Percentiles rank a stretch among this genome's conserved stretches.
Conservation (phyloP, 163 green algal species). For the Scenedesmus sp. region DNA sequence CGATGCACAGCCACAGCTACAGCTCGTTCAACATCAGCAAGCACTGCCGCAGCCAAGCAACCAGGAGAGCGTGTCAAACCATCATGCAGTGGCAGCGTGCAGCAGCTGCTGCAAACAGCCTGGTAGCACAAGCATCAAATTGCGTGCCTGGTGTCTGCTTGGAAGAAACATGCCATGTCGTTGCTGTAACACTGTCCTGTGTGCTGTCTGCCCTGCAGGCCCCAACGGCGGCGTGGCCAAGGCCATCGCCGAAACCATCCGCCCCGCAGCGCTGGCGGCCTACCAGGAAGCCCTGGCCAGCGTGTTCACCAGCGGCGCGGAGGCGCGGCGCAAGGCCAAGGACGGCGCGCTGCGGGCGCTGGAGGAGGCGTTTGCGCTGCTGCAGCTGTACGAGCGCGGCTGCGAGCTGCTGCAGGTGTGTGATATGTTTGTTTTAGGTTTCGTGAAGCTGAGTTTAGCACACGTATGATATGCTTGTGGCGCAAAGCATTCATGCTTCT, state of each 20-base stretch:
- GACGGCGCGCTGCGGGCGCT: slow-evolving; percentile 62
- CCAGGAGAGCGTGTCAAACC: too few relatives aligned
- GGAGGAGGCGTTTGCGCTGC: slow-evolving; percentile 61
- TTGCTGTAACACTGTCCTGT: not conserved
- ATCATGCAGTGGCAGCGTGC: too few relatives aligned
- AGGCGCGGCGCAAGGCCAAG: slow-evolving; percentile 64
- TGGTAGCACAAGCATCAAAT: not conserved
- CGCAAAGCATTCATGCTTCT: too few relatives aligned
- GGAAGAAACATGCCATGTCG: too few relatives aligned
- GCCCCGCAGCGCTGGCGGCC: slow-evolving; percentile 67
- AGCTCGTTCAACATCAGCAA: too few relatives aligned
- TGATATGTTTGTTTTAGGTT: not conserved
- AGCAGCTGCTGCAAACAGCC: too few relatives aligned
- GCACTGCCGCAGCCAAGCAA: too few relatives aligned
- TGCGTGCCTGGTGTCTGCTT: not conserved
- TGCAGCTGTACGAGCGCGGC: slow-evolving; percentile 79
- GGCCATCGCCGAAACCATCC: slow-evolving; percentile 70
- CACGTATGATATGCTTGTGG: too few relatives aligned
- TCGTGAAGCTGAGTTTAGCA: not conserved
- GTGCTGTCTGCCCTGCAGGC: not conserved
- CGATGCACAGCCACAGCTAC: too few relatives aligned
- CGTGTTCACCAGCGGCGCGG: slow-evolving; percentile 77
- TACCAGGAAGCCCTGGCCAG: slow-evolving; percentile 66
- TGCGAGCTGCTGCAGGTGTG: slow-evolving; percentile 62
- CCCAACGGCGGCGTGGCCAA: slow-evolving; percentile 56